Evolutionary conservation across 1,139 yeast genomes (phyloP), one percentile per base, ranked within the genome.

Genomic region (Groenewaldozyma auringiensis): DNA sequence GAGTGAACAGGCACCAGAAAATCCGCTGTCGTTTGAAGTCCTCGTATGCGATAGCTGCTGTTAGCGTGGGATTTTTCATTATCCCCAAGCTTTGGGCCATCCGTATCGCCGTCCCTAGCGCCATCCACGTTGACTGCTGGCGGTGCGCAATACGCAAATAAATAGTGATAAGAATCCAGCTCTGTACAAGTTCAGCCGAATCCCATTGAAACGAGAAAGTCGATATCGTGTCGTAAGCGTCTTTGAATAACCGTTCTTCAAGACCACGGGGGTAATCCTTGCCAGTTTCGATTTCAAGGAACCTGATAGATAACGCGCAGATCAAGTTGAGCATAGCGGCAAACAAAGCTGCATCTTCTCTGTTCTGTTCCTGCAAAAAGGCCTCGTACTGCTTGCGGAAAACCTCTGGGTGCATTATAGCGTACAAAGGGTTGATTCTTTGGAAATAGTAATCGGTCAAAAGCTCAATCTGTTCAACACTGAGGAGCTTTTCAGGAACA

Each of bases 121-220:
- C 76, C 53, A 67, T 68, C 65, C 71, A 74, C 31, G 75, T 65
- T 1, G 82, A 71, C 4, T 76, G 72, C 59, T 80, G 86, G 43
- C 83, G 67, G 54, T 79, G 80, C 32, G 77, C 64, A 2, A 75
- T 64, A 37, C 87, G 64, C 36, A 80, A 61, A 55, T 79, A 81
- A 17, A 79, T 55, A 0, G 79, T 61, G 27, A 77, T 69, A 22
- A 81, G 61, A 13, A 79, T 60, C 83, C 85, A 79, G 38, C 78
- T 71, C 57, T 81, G 87, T 33, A 79, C 72, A 52, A 81, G 67
- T 57, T 81, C 87, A 49, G 76, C 71, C 17, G 81, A 73, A 56
- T 79, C 83, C 84, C 85, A 80, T 58, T 80, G 83, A 59, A 79
- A 79, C 40, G 79, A 68, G 40, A 80, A 63, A 14, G 71, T 68